A percentile compares a stretch with the other conserved stretches of the same genome.
Conservation (phyloP, 1,284 basidiomycete genomes). For the Acaromyces ingoldii region DNA sequence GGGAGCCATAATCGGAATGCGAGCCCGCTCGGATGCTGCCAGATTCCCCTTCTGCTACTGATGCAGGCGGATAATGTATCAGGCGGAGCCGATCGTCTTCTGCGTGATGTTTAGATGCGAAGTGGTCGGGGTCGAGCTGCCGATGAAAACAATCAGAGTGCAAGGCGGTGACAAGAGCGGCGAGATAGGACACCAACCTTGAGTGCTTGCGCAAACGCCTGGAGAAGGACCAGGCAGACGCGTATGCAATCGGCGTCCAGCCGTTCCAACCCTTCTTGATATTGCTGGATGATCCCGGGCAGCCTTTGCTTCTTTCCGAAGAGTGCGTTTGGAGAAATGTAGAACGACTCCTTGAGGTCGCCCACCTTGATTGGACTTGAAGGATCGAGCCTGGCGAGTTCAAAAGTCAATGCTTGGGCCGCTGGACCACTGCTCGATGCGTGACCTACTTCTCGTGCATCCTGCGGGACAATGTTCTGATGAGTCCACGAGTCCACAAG, state of each 20-base stretch:
- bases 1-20: conserved; percentile 68
- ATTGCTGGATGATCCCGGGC: conserved; percentile 14
- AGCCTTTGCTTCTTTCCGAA: conserved; percentile 12
- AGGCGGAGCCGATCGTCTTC: conserved; percentile 35
- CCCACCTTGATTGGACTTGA: conserved; percentile 14
- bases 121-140: conserved; percentile 14
- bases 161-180: too few species aligned
- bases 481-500: neutral
- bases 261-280: conserved; percentile 9
- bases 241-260: conserved; percentile 31
- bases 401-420: neutral
- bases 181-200: too few species aligned
- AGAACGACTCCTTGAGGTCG: conserved; percentile 45
- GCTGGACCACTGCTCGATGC: conserved; percentile 12
- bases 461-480: neutral
- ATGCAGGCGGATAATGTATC: conserved; percentile 37
- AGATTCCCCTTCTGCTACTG: conserved; percentile 3
- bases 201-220: conserved; percentile 30
- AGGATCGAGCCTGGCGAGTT: conserved; percentile 13
- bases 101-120: conserved; percentile 18
- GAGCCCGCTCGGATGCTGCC: conserved; percentile 34
- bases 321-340: conserved; percentile 16
- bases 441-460: conserved; percentile 3
- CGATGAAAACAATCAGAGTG: too few species aligned
- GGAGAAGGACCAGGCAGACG: conserved; percentile 18